Base-by-base conservation (phyloP, 257 asterid species). In the Paraleonurus japonicus region DNA sequence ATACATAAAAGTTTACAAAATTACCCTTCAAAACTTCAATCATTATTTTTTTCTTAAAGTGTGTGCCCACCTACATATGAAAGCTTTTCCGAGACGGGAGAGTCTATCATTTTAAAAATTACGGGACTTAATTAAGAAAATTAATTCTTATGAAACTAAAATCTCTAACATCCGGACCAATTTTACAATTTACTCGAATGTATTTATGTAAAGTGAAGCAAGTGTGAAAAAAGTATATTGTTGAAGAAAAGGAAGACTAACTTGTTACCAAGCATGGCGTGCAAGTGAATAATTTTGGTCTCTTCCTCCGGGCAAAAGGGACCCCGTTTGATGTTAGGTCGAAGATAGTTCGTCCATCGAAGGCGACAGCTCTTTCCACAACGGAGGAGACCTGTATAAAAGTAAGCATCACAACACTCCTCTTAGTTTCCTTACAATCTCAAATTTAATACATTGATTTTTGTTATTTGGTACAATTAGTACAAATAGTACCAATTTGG, bases 321-420 rank as follows among this genome's bases (percentile, higher is more conserved):
- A 35, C 96, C 92, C 0, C 90, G 92, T 57, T 61, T 81, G 4
- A 87, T 84, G 81, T 79, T 82, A 2, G 96, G 96, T 61, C 92
- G 87, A 58, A 90, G 88, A 69, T 90, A 90, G 79, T 90, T 90
- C 51, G 80, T 77, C 95, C 95, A 90, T 26, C 96, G 87, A 70
- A 90, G 96, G 48, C 96, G 81, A 69, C 96, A 90, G 76, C 96
- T 87, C 89, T 90, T 90, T 54, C 92, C 95, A 81, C 90, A 87
- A 33, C 95, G 83, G 7, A 26, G 79, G 39, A 89, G 90, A 66
- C 96, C 96, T 89, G n/a, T n/a, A n/a, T n/a, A n/a, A n/a, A n/a
- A n/a, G 82, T 33, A 61, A 51, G 17, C 67, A 23, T 60, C 67
- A 60, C 70, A 48, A n/a, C 24, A 61, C 8, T 65, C 28, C 37